Evolutionary conservation across 768 basidiomycete genomes (phyloP), one percentile per base, ranked within the genome.

Genomic region (Collybia sordida): DNA sequence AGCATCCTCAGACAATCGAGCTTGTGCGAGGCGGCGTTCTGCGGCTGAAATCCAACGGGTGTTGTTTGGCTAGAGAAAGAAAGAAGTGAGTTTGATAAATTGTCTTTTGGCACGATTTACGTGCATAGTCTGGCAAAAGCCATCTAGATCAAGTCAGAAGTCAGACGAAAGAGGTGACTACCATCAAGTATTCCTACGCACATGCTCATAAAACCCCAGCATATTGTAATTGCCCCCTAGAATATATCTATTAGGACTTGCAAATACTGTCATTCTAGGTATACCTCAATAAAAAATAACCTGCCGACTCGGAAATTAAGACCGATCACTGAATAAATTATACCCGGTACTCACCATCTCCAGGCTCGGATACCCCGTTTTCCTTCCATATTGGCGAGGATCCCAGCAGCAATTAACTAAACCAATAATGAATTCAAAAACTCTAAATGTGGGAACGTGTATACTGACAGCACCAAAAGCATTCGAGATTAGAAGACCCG

Each of bases 341-440:
- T 22, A 44, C n/a, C 8, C 17, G n/a, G 17, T 11, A 49, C 70
- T 51, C 53, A 82, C 83, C 82, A 90, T 71, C 83, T 60, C 88
- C 88, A 90, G 8, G 84, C 86, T 23, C 81, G 62, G 36, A 86
- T 82, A 1, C 86, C 87, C 3, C 78, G 69, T 44, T 72, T 74
- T 1, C 85, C 86, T 52, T 90, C 78, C 86, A 90, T 85, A 37
- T 73, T 75, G 1, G 73, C 68, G 14, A 92, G 72, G 47, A 90
- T 85, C 9, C 85, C 88, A n/a, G 87, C 87, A 14, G 86, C 89
- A 59, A 89, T 79, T 6, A 88, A 62, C 81, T 86, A 51, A 17
- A 36, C 45, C 22, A 28, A 52, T 34, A 49, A 21, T 31, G 22
- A 9, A 7, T 21, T 24, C 39, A 40, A 25, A 25, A 6, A n/a